phyloP scores from a whole-genome alignment of 2,329 filamentous ascomycete genomes.

The Talaromyces sp. region DNA sequence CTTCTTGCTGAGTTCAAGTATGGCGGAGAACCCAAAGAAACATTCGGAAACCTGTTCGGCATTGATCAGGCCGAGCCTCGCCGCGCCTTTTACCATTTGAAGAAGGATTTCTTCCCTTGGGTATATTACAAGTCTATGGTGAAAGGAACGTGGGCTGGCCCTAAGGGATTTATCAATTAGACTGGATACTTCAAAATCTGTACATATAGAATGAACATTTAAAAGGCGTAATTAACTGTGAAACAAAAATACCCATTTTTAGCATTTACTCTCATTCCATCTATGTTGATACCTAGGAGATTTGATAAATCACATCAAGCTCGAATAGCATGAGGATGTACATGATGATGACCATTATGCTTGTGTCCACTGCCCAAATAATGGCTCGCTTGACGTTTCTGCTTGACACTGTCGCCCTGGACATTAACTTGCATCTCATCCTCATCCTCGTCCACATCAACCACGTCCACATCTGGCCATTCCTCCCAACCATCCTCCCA shows the following conservation, averaged over 20 bases:
- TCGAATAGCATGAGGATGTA: neutral
- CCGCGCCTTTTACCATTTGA: constrained; percentile 60
- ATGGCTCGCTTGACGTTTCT: constrained; percentile 35
- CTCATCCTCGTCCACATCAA: constrained; percentile 28
- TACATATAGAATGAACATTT: neutral
- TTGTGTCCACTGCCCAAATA: constrained; percentile 28
- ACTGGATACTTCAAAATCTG: neutral
- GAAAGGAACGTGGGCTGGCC: constrained; percentile 62
- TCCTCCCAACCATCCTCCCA: constrained; percentile 62
- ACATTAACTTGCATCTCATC: constrained; percentile 27
- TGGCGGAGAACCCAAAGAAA: constrained; percentile 62
- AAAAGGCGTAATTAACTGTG: neutral
- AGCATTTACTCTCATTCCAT: neutral
- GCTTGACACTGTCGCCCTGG: constrained; percentile 23
- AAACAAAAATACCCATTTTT: neutral
- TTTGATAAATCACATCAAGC: neutral
- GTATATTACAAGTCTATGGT: constrained; percentile 62
- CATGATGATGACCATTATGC: constrained; percentile 20
- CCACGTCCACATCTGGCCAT: constrained; percentile 51
- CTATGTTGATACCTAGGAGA: neutral
- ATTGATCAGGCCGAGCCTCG: constrained; percentile 59
- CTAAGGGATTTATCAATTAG: constrained; percentile 49
- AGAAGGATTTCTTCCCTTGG: constrained; percentile 68
- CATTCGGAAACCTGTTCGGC: constrained; percentile 55
- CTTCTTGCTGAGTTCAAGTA: constrained; percentile 67